Base-by-base conservation (phyloP, 202 grass and related monocot species). In the Schoenoplectus tabernaemontani region DNA sequence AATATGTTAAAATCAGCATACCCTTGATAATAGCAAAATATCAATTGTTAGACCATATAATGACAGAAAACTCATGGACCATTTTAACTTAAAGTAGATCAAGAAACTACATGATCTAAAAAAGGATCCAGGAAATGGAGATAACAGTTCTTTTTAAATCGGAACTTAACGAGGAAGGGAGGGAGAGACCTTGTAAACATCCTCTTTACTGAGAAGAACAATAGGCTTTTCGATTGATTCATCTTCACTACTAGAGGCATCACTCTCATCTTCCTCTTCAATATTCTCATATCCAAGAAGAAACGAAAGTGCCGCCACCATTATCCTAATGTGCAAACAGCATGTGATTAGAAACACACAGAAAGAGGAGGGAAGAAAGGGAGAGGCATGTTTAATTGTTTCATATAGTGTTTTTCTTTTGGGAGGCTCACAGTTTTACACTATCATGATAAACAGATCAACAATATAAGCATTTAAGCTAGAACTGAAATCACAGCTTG, bases 201-300 rank as follows among this genome's bases (percentile, higher is more conserved):
- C 91, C 46, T 94, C 89, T 87, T 87, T 88, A 60, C 89, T 92
- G 67, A 94, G 86, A 86, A 87, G 54, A 85, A 98, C 61, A 19
- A 92, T 77, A 48, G 89, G 84, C 63, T 90, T 84, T 86, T 87
- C 53, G 74, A 30, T 78, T 39, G 82, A 76, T 82, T 91, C 89
- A 51, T 98, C 91, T 38, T 87, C 85, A 81, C 86, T 92, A 67
- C 86, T 90, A 66, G 91, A 97, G 46, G 80, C 88, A 1, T 95
- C 95, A 70, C 87, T 92, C 12, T 88, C 88, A 83, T 92, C 91
- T 44, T 92, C 87, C 69, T 89, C 85, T 85, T 90, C 86, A 56
- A 83, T 70, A 32, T 90, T 91, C 90, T 92, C 95, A 80, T 98
- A 95, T 37, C 95, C 95, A 69, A 98, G 87, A 84, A 98, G 91